A percentile compares a stretch with the other conserved stretches of the same genome.
Evolutionary conservation across 179 eudicot genomes (phyloP).

Genomic region (Carnegiea gigantea): DNA sequence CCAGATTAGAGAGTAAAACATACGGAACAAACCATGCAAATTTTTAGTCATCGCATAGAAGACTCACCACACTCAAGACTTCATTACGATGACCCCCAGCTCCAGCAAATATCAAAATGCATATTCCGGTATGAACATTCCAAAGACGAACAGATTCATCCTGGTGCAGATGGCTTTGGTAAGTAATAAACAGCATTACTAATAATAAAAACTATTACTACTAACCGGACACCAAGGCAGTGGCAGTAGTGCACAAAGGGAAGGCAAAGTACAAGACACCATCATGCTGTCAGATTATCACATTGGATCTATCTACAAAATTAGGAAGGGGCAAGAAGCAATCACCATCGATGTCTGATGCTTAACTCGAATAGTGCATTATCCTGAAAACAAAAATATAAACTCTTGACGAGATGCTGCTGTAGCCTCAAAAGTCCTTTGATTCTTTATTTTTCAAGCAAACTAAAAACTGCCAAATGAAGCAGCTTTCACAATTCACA

Average conservation of each 20-base stretch:
- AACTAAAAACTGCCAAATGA: not conserved
- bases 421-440: not conserved
- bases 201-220: too few relatives aligned
- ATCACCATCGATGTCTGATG: not conserved
- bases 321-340: not conserved
- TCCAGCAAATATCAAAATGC: slow-evolving; percentile 98
- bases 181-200: not conserved
- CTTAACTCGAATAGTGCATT: not conserved
- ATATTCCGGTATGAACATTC: slow-evolving; percentile 97
- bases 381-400: not conserved
- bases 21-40: not conserved
- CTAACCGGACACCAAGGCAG: not conserved
- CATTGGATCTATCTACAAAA: not conserved
- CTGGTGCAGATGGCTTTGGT: slow-evolving; percentile 34
- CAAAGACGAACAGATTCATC: slow-evolving; percentile 99
- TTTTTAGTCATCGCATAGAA: not conserved
- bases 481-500: not conserved
- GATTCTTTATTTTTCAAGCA: not conserved
- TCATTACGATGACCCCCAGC: slow-evolving; percentile 99
- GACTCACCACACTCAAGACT: slow-evolving; percentile 92
- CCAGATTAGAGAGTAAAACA: not conserved
- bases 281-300: not conserved
- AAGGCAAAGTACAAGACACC: not conserved
- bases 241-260: not conserved
- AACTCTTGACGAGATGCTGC: not conserved